A percentile compares a stretch with the other conserved stretches of the same genome.
phyloP scores from a whole-genome alignment of 805 yeast species.

The Yamadazyma insecticola region DNA sequence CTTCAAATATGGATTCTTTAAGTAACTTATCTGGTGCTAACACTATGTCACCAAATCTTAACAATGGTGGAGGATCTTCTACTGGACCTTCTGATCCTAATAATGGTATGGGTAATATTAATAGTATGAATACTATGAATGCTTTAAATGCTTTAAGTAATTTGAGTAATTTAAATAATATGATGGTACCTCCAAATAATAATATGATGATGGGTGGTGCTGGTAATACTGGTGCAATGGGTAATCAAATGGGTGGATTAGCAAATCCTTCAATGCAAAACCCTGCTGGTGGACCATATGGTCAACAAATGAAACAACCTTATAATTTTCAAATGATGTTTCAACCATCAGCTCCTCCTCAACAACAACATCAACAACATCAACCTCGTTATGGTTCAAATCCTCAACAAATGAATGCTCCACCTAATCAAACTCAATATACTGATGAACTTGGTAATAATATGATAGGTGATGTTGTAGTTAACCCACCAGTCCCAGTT shows the following conservation, averaged over 20 bases:
- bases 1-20: conserved; percentile 7
- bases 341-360: conserved; percentile 78
- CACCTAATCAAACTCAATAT: conserved; percentile 31
- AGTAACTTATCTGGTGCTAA: conserved; percentile 8
- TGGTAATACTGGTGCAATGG: too few species aligned
- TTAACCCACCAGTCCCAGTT: conserved; percentile 32
- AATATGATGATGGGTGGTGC: conserved; percentile 1
- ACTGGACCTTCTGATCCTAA: conserved; percentile 11
- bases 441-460: conserved; percentile 43
- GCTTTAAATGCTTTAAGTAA: conserved; percentile 15
- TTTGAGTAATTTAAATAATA: conserved; percentile 12
- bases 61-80: too few species aligned
- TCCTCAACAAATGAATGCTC: conserved; percentile 10
- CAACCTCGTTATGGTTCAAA: conserved; percentile 4
- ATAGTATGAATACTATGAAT: too few species aligned
- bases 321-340: conserved; percentile 39
- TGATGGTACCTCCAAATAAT: conserved; percentile 11
- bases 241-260: conserved; percentile 1
- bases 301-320: conserved; percentile 18
- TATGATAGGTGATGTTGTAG: conserved; percentile 40
- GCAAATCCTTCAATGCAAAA: conserved; percentile 1
- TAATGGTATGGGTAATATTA: conserved; percentile 8
- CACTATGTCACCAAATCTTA: too few species aligned
- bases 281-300: conserved; percentile 5
- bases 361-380: conserved; percentile 22